phyloP scores from a whole-genome alignment of 208 protist species.

The Leptomonas pyrrhocoris region DNA sequence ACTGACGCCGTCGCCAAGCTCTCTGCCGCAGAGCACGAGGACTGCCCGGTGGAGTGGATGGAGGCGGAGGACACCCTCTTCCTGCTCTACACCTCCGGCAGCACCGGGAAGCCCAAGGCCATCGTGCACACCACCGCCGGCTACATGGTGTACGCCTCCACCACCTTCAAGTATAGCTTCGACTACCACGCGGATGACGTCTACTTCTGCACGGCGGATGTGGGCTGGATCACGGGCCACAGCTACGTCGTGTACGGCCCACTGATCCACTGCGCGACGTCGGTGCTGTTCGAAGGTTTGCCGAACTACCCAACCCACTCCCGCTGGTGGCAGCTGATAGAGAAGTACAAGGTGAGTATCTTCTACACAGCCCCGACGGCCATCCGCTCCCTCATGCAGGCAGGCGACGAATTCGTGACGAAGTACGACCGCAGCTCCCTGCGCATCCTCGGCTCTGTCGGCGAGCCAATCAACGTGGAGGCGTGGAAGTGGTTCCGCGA shows the following conservation, averaged over 20 bases:
- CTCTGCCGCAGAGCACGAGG: constrained; percentile 35
- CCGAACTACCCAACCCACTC: constrained; percentile 90
- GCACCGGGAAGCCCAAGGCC: constrained; percentile 98
- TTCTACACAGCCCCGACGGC: constrained; percentile 99
- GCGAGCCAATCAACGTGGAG: constrained; percentile 96
- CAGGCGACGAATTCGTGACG: constrained; percentile 73
- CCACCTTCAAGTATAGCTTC: constrained; percentile 95
- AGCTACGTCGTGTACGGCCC: constrained; percentile 98
- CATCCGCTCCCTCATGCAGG: constrained; percentile 84
- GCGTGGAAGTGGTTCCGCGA: constrained; percentile 95
- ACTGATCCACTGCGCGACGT: constrained; percentile 95
- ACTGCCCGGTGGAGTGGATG: constrained; percentile 89
- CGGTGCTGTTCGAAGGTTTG: constrained; percentile 95
- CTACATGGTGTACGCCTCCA: constrained; percentile 94
- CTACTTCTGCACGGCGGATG: constrained; percentile 93
- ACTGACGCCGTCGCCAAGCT: constrained; percentile 50
- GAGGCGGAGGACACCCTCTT: constrained; percentile 96
- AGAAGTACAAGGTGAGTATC: constrained; percentile 94
- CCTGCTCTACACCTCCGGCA: constrained; percentile 98
- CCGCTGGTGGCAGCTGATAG: constrained; percentile 94
- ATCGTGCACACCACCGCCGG: constrained; percentile 94
- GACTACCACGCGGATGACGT: constrained; percentile 96
- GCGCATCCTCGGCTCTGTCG: constrained; percentile 95
- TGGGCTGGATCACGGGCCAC: constrained; percentile 98
- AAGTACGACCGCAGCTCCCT: constrained; percentile 83